A percentile compares a stretch with the other conserved stretches of the same genome.
Conservation (phyloP, 164 flowering plant species). For the Vitis cinerea region DNA sequence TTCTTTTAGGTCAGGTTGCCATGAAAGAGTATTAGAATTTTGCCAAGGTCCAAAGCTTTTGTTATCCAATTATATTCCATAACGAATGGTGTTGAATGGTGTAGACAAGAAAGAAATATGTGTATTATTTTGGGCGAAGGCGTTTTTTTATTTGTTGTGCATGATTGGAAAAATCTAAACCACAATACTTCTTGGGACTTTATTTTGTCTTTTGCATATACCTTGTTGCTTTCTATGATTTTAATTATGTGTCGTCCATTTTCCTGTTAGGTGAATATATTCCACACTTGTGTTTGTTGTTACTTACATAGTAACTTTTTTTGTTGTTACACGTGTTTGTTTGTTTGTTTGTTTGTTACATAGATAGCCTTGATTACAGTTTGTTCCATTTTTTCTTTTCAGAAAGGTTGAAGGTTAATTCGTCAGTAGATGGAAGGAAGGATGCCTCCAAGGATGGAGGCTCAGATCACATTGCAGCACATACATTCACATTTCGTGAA, state of each 20-base stretch:
- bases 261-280: neutral
- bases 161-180: neutral
- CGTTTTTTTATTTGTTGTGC: neutral
- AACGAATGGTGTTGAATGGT: neutral
- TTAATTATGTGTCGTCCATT: conserved; percentile 1
- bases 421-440: conserved; percentile 21
- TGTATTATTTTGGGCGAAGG: neutral
- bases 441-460: conserved; percentile 34
- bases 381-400: neutral
- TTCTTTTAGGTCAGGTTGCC: neutral
- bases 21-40: neutral
- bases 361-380: neutral
- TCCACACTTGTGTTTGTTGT: neutral
- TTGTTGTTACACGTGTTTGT: neutral
- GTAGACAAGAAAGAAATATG: neutral
- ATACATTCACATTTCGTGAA: conserved; percentile 44
- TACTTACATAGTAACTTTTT: neutral
- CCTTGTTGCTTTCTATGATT: neutral
- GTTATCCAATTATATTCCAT: neutral
- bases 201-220: neutral
- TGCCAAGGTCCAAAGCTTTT: neutral
- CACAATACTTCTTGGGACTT: neutral
- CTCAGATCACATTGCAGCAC: conserved; percentile 41
- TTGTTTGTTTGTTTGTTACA: neutral
- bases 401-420: conserved; percentile 35